Evolutionary conservation across 2,329 filamentous ascomycete species (phyloP).

Genomic region (Hymenoscyphus fructigenus): DNA sequence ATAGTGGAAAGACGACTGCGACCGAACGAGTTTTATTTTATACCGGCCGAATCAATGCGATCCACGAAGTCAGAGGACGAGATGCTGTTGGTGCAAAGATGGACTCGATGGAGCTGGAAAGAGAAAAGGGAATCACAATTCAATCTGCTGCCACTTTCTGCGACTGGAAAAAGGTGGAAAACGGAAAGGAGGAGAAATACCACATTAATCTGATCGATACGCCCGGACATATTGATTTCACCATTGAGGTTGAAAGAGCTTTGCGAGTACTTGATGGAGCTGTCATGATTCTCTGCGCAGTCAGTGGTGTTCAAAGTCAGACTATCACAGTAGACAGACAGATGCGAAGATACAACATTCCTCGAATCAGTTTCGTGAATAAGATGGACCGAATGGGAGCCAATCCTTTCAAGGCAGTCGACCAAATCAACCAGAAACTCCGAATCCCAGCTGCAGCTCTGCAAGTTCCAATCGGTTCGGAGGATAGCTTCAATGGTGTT

Average conservation of each 20-base stretch:
- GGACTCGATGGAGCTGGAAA: slow-evolving; percentile 99
- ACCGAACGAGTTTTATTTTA: slow-evolving; percentile 98
- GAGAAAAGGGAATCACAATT: slow-evolving; percentile 98
- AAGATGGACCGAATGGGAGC: slow-evolving; percentile 99
- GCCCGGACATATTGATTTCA: slow-evolving; percentile 98
- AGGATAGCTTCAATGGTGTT: slow-evolving; percentile 89
- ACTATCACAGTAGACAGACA: slow-evolving; percentile 98
- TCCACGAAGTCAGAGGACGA: slow-evolving; percentile 94
- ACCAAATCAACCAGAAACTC: slow-evolving; percentile 96
- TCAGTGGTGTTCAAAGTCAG: slow-evolving; percentile 95
- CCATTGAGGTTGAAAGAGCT: slow-evolving; percentile 95
- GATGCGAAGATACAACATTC: slow-evolving; percentile 98
- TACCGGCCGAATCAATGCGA: slow-evolving; percentile 92
- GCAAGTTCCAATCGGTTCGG: slow-evolving; percentile 89
- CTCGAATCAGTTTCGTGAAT: slow-evolving; percentile 94
- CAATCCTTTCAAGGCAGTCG: slow-evolving; percentile 95
- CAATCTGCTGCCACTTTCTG: slow-evolving; percentile 97
- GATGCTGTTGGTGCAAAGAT: slow-evolving; percentile 97
- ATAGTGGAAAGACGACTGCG: slow-evolving; percentile 95
- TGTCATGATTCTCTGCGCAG: slow-evolving; percentile 97
- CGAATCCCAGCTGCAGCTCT: slow-evolving; percentile 90
- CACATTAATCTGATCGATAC: slow-evolving; percentile 99
- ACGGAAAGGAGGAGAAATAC: slow-evolving; percentile 85
- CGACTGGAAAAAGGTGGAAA: slow-evolving; percentile 87
- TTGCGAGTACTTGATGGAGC: slow-evolving; percentile 93